Evolutionary conservation across 2,329 filamentous ascomycete species (phyloP), one percentile per base, ranked within the genome.

Genomic region (Stenocarpella maydis): DNA sequence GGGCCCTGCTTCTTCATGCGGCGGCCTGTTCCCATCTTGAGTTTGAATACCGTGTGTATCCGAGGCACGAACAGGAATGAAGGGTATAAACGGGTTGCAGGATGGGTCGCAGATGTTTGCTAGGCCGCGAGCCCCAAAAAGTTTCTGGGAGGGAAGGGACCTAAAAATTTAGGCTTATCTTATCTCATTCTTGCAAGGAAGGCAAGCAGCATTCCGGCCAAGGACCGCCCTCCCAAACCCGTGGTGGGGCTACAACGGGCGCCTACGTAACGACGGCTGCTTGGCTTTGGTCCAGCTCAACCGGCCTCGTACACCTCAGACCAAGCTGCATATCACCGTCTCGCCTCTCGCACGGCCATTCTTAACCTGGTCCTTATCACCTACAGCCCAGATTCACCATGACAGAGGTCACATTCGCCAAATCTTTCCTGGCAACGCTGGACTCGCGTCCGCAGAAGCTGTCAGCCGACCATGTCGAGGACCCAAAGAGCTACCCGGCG

Each of bases 1-100:
- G 91, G 86, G 68, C 94, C 95, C 87, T 98, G 96, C 83, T 98
- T 98, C 81, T 95, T 93, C 91, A 98, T 97, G 76, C 95, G 93
- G 79, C 94, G 92, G 80, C 94, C 93, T 72, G 90, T 88, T 85
- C 94, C 95, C 95, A 97, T 97, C 77, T 79, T 89, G 78, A 50
- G 19, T 21, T 15, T 10, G 3, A 10, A 12, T 1, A 31, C 17
- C 28, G 28, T 78, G 28, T 78, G 74, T 69, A 72, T 68, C 72
- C 70, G 69, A 24, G 64, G 28, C 26, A 47, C 41, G 41, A n/a
- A 14, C 31, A 45, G 26, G 12, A 31, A 26, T 17, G 2, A 15
- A 3, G 41, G 26, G 12, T 7, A 21, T 52, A n/a, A 37, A 34
- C 41, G 12, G 4, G 28, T 37, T 15, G 39, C 34, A 24, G 26